A percentile compares a stretch with the other conserved stretches of the same genome.
Conservation (phyloP, 164 flowering plant genomes). For the Umbilicus rupestris region DNA sequence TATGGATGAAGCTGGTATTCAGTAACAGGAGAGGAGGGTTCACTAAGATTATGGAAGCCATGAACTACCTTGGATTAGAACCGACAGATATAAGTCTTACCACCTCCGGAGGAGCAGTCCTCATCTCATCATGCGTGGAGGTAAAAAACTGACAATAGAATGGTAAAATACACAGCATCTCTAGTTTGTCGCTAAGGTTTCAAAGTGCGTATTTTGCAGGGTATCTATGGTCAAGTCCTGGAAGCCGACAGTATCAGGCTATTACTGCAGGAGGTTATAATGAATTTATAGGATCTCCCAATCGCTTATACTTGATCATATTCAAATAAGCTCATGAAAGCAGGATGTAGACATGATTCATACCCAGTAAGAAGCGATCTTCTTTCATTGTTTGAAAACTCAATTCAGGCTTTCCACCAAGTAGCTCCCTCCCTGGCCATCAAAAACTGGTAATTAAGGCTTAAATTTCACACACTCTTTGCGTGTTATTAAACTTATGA, state of each 20-base stretch:
- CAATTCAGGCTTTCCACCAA: not conserved
- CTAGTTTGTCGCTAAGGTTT: not conserved
- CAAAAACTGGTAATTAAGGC: not conserved
- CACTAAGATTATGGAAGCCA: slow-evolving; percentile 40
- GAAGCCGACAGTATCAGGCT: slow-evolving; percentile 15
- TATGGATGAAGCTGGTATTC: slow-evolving; percentile 42
- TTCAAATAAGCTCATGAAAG: not conserved
- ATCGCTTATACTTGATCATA: not conserved
- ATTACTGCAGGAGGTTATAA: slow-evolving; percentile 23
- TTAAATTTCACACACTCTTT: not conserved
- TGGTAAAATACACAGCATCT: not conserved
- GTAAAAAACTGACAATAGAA: slow-evolving; percentile 17
- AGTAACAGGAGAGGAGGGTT: slow-evolving; percentile 40
- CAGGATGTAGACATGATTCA: not conserved
- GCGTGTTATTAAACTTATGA: not conserved
- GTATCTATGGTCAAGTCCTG: slow-evolving; percentile 14
- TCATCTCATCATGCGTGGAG: slow-evolving; percentile 36
- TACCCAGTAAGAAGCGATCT: not conserved
- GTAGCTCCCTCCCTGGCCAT: not conserved
- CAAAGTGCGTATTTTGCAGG: slow-evolving; percentile 17
- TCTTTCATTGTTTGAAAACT: not conserved
- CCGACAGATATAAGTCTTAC: slow-evolving; percentile 40
- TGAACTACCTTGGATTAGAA: slow-evolving; percentile 41
- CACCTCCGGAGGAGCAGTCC: slow-evolving; percentile 37
- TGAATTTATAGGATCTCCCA: slow-evolving; percentile 10